phyloP scores from a whole-genome alignment of 139 green algal genomes.

The Coelastrella sp. region DNA sequence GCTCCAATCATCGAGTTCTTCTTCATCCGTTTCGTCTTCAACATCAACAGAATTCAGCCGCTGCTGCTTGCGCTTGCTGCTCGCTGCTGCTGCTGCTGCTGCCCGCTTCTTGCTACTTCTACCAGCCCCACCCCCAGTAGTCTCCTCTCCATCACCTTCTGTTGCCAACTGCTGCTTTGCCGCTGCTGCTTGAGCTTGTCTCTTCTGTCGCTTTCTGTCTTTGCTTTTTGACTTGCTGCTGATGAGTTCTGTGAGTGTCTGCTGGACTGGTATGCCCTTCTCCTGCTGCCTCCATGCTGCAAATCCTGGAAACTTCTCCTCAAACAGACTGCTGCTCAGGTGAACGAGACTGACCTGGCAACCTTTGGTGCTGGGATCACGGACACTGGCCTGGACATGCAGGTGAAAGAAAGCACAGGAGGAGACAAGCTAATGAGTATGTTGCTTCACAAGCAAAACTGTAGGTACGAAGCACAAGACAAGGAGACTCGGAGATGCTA shows the following conservation, averaged over 20 bases:
- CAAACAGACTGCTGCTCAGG: not conserved
- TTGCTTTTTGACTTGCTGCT: not conserved
- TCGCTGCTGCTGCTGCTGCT: not conserved
- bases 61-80: not conserved
- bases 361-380: not conserved
- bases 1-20: no score
- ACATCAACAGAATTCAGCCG: not conserved
- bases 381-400: not conserved
- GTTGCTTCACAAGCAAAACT: not conserved
- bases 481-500: no score
- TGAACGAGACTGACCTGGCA: not conserved
- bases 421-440: not conserved
- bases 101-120: not conserved
- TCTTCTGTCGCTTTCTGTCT: not conserved
- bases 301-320: slow-evolving; percentile 31
- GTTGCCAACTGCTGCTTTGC: not conserved
- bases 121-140: not conserved
- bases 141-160: not conserved
- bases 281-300: not conserved
- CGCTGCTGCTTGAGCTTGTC: not conserved
- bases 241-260: not conserved
- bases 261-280: not conserved
- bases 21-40: not conserved
- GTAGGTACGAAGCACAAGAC: not conserved
- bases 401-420: not conserved